Conservation (phyloP, 768 basidiomycete genomes). For the Suillus ampliporus region DNA sequence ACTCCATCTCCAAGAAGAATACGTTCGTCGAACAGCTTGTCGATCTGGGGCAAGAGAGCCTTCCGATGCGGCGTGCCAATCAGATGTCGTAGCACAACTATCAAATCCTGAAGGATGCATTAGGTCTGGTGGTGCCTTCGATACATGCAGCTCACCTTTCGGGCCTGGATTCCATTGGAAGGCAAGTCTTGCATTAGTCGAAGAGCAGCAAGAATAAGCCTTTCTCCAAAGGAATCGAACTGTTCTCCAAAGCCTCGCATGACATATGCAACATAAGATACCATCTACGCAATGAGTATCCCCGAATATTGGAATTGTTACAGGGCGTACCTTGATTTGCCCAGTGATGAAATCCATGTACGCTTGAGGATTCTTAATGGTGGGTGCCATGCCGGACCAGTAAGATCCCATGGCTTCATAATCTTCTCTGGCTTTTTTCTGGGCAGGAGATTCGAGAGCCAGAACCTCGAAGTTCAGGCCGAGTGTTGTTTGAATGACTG, state of each 20-base stretch:
- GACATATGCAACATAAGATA: conserved; percentile 92
- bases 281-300: conserved; percentile 57
- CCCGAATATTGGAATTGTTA: not conserved
- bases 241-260: conserved; percentile 71
- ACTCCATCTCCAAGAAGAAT: conserved; percentile 87
- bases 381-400: conserved; percentile 83
- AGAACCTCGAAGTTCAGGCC: conserved; percentile 82
- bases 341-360: conserved; percentile 87
- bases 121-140: conserved; percentile 2
- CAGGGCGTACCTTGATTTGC: conserved; percentile 78
- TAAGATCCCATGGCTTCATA: conserved; percentile 81
- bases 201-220: conserved; percentile 77
- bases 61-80: conserved; percentile 78
- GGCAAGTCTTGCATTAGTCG: conserved; percentile 96
- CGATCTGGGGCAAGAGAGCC: conserved; percentile 80
- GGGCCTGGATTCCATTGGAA: conserved; percentile 75
- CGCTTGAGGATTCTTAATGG: conserved; percentile 70
- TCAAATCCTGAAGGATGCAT: conserved; percentile 67
- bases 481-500: conserved; percentile 72
- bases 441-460: conserved; percentile 79
- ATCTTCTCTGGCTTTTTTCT: conserved; percentile 76
- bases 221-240: conserved; percentile 78
- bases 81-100: conserved; percentile 92
- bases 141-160: conserved; percentile 61
- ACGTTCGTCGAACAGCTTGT: conserved; percentile 89